Conservation (phyloP, 2,329 filamentous ascomycete genomes). For the Calonectria multiphialidica region DNA sequence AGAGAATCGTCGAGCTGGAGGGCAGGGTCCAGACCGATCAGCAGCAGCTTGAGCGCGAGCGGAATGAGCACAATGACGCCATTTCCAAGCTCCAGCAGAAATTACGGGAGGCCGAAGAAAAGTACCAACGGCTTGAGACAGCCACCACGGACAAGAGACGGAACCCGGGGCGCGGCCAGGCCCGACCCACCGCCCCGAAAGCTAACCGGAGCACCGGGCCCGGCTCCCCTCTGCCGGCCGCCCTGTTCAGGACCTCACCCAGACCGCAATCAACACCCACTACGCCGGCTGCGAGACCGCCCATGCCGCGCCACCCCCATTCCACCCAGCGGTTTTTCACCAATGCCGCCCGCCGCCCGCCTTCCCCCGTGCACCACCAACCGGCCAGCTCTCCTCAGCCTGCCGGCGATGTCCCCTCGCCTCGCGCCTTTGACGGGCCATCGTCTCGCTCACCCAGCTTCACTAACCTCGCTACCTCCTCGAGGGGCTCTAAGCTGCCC, state of each 20-base stretch:
- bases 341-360: conserved; percentile 21
- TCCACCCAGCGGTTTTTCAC: conserved; percentile 31
- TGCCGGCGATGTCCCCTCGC: conserved; percentile 10
- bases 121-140: conserved; percentile 46
- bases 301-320: conserved; percentile 30
- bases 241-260: conserved; percentile 32
- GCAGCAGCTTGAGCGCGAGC: conserved; percentile 51
- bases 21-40: conserved; percentile 56
- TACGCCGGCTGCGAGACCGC: conserved; percentile 34
- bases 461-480: conserved; percentile 42
- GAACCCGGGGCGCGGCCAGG: conserved; percentile 29
- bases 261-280: conserved; percentile 42
- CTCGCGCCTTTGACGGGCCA: conserved; percentile 27
- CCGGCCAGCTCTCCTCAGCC: conserved; percentile 25
- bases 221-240: conserved; percentile 25
- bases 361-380: conserved; percentile 25
- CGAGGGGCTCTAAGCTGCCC: conserved; percentile 54
- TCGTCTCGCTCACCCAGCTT: conserved; percentile 42
- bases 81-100: conserved; percentile 49
- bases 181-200: conserved; percentile 33
- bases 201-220: conserved; percentile 27
- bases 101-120: conserved; percentile 51
- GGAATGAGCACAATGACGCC: conserved; percentile 48
- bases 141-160: conserved; percentile 38
- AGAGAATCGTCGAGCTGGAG: conserved; percentile 50